phyloP scores from a whole-genome alignment of 1,139 yeast species.

The Hyphopichia fennica region DNA sequence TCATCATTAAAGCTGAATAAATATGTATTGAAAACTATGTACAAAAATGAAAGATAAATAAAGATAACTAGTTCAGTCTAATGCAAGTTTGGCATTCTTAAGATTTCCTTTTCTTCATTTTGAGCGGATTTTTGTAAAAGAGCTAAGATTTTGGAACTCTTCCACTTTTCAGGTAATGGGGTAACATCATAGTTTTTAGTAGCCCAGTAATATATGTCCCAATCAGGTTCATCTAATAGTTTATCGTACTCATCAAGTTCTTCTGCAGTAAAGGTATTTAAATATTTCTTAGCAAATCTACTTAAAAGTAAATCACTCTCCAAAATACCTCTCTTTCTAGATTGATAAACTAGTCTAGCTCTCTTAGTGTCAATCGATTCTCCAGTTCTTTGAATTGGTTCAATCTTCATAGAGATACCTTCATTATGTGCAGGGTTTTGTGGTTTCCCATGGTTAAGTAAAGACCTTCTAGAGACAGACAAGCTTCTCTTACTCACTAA shows the following conservation, averaged over 20 bases:
- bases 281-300: conserved; percentile 77
- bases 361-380: conserved; percentile 78
- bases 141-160: conserved; percentile 60
- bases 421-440: conserved; percentile 40
- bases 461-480: conserved; percentile 10
- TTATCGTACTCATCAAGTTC: conserved; percentile 85
- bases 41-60: background rate
- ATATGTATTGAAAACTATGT: background rate
- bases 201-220: conserved; percentile 99
- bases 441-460: conserved; percentile 43
- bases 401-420: conserved; percentile 54
- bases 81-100: conserved; percentile 77
- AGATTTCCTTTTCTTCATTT: conserved; percentile 68
- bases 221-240: conserved; percentile 87
- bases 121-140: conserved; percentile 72
- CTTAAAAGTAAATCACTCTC: conserved; percentile 88
- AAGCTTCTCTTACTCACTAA: conserved; percentile 10
- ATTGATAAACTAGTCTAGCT: conserved; percentile 86
- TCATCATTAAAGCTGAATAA: background rate
- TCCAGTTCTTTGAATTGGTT: conserved; percentile 72
- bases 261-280: conserved; percentile 56
- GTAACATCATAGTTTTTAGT: conserved; percentile 77
- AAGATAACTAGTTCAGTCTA: background rate
- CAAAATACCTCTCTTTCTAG: conserved; percentile 91
- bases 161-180: conserved; percentile 87